Percentiles rank a stretch among this genome's conserved stretches.
Evolutionary conservation across 176 grass and related monocot species (phyloP).

Genomic region (Canna indica): DNA sequence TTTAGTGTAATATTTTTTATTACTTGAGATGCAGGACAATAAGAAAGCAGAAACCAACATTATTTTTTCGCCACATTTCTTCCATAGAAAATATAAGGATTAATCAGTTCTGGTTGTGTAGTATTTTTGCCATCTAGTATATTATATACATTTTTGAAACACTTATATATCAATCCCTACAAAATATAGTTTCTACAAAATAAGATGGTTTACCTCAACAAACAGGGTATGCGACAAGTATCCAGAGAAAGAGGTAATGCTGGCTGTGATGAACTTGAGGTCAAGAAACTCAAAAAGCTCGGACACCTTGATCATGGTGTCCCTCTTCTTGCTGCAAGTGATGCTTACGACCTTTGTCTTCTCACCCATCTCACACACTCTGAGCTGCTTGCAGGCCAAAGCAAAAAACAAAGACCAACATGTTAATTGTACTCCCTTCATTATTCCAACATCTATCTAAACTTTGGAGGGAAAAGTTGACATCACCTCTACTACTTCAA

Average conservation of each 20-base stretch:
- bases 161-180: not conserved
- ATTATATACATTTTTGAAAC: not conserved
- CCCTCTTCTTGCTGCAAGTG: conserved; percentile 52
- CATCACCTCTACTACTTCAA: conserved; percentile 53
- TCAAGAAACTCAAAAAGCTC: conserved; percentile 50
- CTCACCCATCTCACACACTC: conserved; percentile 49
- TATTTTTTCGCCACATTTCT: too few relatives aligned
- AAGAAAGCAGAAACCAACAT: too few relatives aligned
- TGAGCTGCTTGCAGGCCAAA: conserved; percentile 35
- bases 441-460: not conserved
- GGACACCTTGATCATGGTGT: conserved; percentile 59
- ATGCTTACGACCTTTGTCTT: conserved; percentile 56
- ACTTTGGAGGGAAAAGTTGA: conserved; percentile 8
- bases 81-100: too few relatives aligned
- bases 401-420: not conserved
- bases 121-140: not conserved
- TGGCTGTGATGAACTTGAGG: conserved; percentile 33
- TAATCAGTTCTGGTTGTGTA: too few relatives aligned
- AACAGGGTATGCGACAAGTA: conserved; percentile 34
- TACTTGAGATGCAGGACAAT: too few relatives aligned
- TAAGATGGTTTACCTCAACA: conserved; percentile 32
- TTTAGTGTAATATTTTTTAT: too few relatives aligned
- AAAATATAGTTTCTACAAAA: not conserved
- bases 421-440: too few relatives aligned
- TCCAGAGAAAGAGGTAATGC: conserved; percentile 35